Evolutionary conservation across 108 stramenopile genomes (phyloP), one percentile per base, ranked within the genome.

Genomic region (Fragilaria radians): DNA sequence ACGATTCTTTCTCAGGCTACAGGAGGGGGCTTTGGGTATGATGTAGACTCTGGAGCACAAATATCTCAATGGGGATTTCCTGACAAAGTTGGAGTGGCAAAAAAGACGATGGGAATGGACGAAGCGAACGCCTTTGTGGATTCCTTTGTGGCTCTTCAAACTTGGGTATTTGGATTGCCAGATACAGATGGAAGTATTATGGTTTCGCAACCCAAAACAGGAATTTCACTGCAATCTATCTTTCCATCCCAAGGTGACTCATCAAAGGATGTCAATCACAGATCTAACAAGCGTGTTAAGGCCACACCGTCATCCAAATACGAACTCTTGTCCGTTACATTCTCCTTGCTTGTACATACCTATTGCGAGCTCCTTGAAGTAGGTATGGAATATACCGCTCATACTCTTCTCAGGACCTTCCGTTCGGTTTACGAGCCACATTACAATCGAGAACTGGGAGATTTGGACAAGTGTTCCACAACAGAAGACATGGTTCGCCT

Each of bases 361-460:
- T 89, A 93, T 66, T 88, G 88, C 52, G 86, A 93, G 57, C 65
- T 93, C 51, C 68, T 90, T 27, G 80, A 89, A 52, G 80, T 79
- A 28, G 81, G 80, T n/a, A 73, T 93, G 76, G 85, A 86, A 52
- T 62, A 72, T 23, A 88, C 84, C 5, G 88, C 92, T 5, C 72
- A 68, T 27, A 70, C 79, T 3, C 65, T 93, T 14, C 68, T 89
- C 4, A 71, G 76, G 24, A 83, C 92, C 23, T 93, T 86, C 58
- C 66, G 68, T 52, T 79, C 86, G 21, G 55, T 93, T 2, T 90
- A 90, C 66, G 82, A 88, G 32, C 78, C 86, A 7, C 33, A 72
- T 21, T 81, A 88, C 52, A 76, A 65, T 27, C 62, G 47, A 5
- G 82, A 85, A 52, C 60, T 82, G 53, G 66, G 67, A 45, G 92